A percentile compares a stretch with the other conserved stretches of the same genome.
Conservation (phyloP, 23 red algal genomes). For the Cyanidium caldarium region DNA sequence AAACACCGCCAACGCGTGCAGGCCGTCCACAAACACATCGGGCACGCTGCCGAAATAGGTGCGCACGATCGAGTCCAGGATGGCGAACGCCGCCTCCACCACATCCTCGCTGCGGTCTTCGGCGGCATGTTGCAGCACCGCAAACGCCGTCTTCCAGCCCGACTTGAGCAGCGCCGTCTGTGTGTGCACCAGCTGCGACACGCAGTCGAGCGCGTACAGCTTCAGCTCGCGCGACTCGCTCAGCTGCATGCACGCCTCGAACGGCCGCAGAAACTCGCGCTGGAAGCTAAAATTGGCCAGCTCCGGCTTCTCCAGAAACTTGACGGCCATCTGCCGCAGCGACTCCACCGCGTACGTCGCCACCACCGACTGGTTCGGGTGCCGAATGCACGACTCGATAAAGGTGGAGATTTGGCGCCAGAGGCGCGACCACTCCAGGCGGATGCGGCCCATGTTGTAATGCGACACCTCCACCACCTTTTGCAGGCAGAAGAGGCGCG, state of each 20-base stretch:
- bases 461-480: slow-evolving; percentile 70
- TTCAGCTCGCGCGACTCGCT: background rate
- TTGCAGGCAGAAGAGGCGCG: slow-evolving; percentile 56
- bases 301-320: slow-evolving; percentile 69
- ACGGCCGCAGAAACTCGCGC: slow-evolving; percentile 57
- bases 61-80: slow-evolving; percentile 53
- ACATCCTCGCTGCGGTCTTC: slow-evolving; percentile 60
- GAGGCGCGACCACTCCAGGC: slow-evolving; percentile 59
- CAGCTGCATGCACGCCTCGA: slow-evolving; percentile 34
- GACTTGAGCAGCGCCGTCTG: slow-evolving; percentile 43
- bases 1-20: slow-evolving; percentile 53
- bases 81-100: slow-evolving; percentile 40
- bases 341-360: slow-evolving; percentile 58
- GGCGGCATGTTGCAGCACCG: slow-evolving; percentile 52
- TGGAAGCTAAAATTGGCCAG: slow-evolving; percentile 86
- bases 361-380: slow-evolving; percentile 21
- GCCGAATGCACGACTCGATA: slow-evolving; percentile 56
- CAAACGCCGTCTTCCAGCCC: slow-evolving; percentile 84
- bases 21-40: slow-evolving; percentile 69
- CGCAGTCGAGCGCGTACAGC: slow-evolving; percentile 24
- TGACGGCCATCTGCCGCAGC: slow-evolving; percentile 43
- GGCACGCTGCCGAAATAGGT: slow-evolving; percentile 52
- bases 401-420: slow-evolving; percentile 65
- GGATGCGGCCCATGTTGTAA: slow-evolving; percentile 67
- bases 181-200: slow-evolving; percentile 41